Evolutionary conservation across 2,329 filamentous ascomycete species (phyloP).

Genomic region (Pyrenophora teres): DNA sequence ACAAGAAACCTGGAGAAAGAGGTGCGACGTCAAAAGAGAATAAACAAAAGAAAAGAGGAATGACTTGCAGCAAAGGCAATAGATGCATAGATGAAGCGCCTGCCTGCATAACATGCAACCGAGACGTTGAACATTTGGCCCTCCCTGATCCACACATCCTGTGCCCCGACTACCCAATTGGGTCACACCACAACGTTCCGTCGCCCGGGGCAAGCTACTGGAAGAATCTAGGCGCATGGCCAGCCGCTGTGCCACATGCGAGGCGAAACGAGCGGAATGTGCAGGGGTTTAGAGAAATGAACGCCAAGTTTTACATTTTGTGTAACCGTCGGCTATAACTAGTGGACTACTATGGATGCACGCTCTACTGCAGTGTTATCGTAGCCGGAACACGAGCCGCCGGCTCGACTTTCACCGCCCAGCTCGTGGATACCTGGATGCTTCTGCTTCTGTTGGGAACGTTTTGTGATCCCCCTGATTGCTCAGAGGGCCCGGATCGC

Average conservation of each 20-base stretch:
- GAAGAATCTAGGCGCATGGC: slow-evolving; percentile 12
- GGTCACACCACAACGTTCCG: slow-evolving; percentile 3
- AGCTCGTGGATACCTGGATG: slow-evolving; percentile 20
- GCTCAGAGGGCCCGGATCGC: slow-evolving; percentile 4
- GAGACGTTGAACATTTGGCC: slow-evolving; percentile 3
- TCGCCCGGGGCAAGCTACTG: slow-evolving; percentile 18
- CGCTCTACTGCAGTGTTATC: not conserved
- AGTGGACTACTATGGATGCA: not conserved
- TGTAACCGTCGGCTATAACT: not conserved
- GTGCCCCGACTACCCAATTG: slow-evolving; percentile 9
- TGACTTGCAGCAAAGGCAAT: slow-evolving; percentile 3
- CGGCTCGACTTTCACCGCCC: slow-evolving; percentile 17
- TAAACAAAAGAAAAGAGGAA: not conserved
- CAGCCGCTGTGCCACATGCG: slow-evolving; percentile 5
- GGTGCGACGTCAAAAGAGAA: not conserved
- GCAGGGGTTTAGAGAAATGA: slow-evolving; percentile 11
- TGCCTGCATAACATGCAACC: slow-evolving; percentile 5
- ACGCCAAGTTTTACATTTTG: not conserved
- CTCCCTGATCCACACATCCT: slow-evolving; percentile 5
- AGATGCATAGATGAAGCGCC: slow-evolving; percentile 4
- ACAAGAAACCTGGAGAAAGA: not conserved
- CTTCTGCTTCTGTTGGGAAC: slow-evolving; percentile 7
- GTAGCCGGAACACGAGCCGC: slow-evolving; percentile 1
- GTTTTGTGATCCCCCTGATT: not conserved
- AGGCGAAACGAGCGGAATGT: slow-evolving; percentile 4